Conservation (phyloP, 208 protist species). For the Naegleria lovaniensis region DNA sequence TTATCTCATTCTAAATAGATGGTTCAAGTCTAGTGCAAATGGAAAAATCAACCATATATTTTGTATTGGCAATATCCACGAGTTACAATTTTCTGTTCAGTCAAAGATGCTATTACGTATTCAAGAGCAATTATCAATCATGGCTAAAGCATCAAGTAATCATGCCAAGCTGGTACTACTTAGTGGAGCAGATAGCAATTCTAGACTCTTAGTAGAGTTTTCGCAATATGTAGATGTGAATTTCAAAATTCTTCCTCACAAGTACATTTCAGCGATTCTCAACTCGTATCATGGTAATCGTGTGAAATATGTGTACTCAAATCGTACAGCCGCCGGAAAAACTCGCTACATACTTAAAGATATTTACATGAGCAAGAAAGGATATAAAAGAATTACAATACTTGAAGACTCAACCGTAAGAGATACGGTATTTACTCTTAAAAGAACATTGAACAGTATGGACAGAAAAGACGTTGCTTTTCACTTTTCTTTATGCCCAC, state of each 20-base stretch:
- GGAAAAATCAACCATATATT: not conserved
- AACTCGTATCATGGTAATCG: too few relatives aligned
- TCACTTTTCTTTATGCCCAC: not conserved
- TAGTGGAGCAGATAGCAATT: not conserved
- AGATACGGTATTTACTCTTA: not conserved
- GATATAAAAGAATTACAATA: not conserved
- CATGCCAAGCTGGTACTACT: not conserved
- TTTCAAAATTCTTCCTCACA: not conserved
- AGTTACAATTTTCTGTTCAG: not conserved
- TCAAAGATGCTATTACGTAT: not conserved
- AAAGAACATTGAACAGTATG: not conserved
- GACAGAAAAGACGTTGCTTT: not conserved
- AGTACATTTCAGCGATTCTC: not conserved
- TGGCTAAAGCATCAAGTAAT: not conserved
- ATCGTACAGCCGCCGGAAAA: not conserved
- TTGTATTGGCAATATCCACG: not conserved
- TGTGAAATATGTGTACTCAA: not conserved
- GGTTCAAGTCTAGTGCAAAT: not conserved
- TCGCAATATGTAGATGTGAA: not conserved
- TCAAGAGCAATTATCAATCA: not conserved
- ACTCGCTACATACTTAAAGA: not conserved
- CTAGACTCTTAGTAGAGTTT: not conserved
- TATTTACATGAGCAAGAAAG: not conserved
- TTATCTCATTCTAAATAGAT: not conserved
- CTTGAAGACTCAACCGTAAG: not conserved